A percentile compares a stretch with the other conserved stretches of the same genome.
Conservation (phyloP, 2,329 filamentous ascomycete species). For the Alternaria arborescens region DNA sequence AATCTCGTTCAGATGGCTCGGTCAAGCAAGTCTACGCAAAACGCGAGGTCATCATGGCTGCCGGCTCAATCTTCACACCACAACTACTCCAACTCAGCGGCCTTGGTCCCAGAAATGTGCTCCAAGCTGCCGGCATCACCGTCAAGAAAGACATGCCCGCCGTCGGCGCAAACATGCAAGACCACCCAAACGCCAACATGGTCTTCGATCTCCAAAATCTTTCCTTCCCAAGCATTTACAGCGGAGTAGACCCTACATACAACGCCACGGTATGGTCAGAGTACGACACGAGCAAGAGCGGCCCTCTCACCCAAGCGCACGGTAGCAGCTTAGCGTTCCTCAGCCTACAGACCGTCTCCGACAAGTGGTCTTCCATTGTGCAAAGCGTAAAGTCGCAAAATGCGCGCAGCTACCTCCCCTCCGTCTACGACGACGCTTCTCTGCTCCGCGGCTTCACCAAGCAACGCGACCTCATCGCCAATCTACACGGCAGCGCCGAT, state of each 20-base stretch:
- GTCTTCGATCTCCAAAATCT: slow-evolving; percentile 34
- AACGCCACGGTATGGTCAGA: slow-evolving; percentile 37
- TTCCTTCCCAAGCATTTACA: slow-evolving; percentile 30
- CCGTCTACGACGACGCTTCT: slow-evolving; percentile 26
- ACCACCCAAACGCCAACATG: slow-evolving; percentile 38
- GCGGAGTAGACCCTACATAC: slow-evolving; percentile 32
- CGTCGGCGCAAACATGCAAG: slow-evolving; percentile 47
- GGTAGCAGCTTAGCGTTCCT: slow-evolving; percentile 36
- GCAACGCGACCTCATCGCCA: slow-evolving; percentile 38
- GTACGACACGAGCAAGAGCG: slow-evolving; percentile 38
- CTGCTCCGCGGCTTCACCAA: slow-evolving; percentile 31
- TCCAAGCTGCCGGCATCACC: slow-evolving; percentile 32
- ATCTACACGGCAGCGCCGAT: slow-evolving; percentile 29
- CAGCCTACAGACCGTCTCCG: slow-evolving; percentile 26
- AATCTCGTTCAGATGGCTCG: slow-evolving; percentile 28
- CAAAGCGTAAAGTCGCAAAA: slow-evolving; percentile 31
- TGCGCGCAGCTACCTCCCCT: slow-evolving; percentile 25
- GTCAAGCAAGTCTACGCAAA: slow-evolving; percentile 32
- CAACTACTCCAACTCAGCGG: slow-evolving; percentile 54
- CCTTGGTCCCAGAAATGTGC: slow-evolving; percentile 36
- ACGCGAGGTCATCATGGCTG: slow-evolving; percentile 67
- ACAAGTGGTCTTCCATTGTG: slow-evolving; percentile 28
- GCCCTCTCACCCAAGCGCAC: slow-evolving; percentile 38
- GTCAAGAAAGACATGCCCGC: slow-evolving; percentile 40
- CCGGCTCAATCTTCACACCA: slow-evolving; percentile 65